A percentile compares a stretch with the other conserved stretches of the same genome.
These are phyloP conservation scores for Ustilago loliicola DNA, from an alignment of 1,284 basidiomycete genomes.

Conservation along the genomic window DNA sequence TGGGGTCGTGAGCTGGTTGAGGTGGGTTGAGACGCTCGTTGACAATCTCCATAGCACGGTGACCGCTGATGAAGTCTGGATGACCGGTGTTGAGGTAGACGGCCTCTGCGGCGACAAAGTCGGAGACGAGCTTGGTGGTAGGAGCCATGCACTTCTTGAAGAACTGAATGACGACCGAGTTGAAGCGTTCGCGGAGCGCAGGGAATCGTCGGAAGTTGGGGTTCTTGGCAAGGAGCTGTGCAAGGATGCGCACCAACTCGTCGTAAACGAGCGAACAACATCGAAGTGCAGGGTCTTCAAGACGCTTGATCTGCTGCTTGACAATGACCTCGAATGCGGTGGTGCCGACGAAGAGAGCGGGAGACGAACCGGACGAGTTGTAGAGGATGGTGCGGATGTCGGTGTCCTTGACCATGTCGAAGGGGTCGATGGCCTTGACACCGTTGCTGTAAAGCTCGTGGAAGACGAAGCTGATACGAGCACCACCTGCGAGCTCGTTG, in stretches of 20 bases:
- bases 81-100: constrained; percentile 99
- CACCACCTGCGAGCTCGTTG: constrained; percentile 97
- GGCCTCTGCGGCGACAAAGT: constrained; percentile 94
- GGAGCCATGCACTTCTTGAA: constrained; percentile 94
- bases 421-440: constrained; percentile 89
- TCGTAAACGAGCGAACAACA: constrained; percentile 99
- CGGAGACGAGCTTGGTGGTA: constrained; percentile 94
- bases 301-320: constrained; percentile 97
- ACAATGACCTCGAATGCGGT: constrained; percentile 96
- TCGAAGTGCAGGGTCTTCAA: constrained; percentile 91
- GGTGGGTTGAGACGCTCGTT: constrained; percentile 81
- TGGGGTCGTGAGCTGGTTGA: constrained; percentile 45
- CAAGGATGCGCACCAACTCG: constrained; percentile 98
- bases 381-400: constrained; percentile 98
- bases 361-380: constrained; percentile 96
- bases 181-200: constrained; percentile 88
- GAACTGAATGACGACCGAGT: constrained; percentile 95
- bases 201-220: constrained; percentile 95
- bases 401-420: constrained; percentile 88
- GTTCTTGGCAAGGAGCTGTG: constrained; percentile 93
- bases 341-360: constrained; percentile 96
- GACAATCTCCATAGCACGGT: constrained; percentile 94
- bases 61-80: constrained; percentile 90
- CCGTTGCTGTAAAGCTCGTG: constrained; percentile 97
- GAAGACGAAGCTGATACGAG: constrained; percentile 99